Percentiles rank a stretch among this genome's conserved stretches.
These are phyloP conservation scores for Suillus placidus DNA, from an alignment of 768 basidiomycete species.

Conservation along the genomic window DNA sequence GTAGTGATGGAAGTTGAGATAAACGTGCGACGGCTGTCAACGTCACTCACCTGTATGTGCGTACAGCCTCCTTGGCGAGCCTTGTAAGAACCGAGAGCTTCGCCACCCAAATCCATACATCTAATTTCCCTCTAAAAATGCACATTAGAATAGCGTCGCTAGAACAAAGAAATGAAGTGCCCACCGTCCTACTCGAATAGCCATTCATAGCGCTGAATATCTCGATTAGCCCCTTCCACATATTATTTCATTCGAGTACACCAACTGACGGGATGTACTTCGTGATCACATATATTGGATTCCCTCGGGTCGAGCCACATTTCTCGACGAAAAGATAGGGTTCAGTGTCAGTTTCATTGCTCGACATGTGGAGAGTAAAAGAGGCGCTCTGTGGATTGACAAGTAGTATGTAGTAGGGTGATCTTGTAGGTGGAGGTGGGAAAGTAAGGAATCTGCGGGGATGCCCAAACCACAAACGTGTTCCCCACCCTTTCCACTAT, in stretches of 20 bases:
- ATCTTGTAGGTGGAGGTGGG: conserved; percentile 26
- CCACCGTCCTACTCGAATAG: conserved; percentile 38
- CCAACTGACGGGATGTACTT: conserved; percentile 44
- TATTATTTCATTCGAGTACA: conserved; percentile 10
- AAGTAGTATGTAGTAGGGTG: conserved; percentile 3
- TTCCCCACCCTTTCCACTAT: conserved; percentile 29
- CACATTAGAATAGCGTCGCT: conserved; percentile 14
- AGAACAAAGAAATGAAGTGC: conserved; percentile 13
- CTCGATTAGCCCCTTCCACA: conserved; percentile 20
- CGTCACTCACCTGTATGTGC: conserved; percentile 41
- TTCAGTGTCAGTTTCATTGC: conserved; percentile 25
- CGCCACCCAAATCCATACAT: conserved; percentile 46
- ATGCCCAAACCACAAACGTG: conserved; percentile 28
- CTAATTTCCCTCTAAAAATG: conserved; percentile 41
- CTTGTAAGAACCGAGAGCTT: conserved; percentile 44
- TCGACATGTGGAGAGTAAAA: conserved; percentile 25
- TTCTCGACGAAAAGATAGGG: conserved; percentile 45
- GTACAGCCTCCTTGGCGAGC: conserved; percentile 43
- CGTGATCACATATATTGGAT: conserved; percentile 46
- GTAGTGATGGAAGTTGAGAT: conserved; percentile 11
- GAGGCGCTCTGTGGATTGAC: conserved; percentile 16
- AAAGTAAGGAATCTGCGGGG: conserved; percentile 20
- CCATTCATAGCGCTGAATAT: conserved; percentile 32
- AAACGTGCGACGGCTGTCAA: conserved; percentile 2
- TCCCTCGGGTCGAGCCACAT: conserved; percentile 44